Conservation (phyloP, 2,329 filamentous ascomycete species). For the Ophiostoma pallidulum region DNA sequence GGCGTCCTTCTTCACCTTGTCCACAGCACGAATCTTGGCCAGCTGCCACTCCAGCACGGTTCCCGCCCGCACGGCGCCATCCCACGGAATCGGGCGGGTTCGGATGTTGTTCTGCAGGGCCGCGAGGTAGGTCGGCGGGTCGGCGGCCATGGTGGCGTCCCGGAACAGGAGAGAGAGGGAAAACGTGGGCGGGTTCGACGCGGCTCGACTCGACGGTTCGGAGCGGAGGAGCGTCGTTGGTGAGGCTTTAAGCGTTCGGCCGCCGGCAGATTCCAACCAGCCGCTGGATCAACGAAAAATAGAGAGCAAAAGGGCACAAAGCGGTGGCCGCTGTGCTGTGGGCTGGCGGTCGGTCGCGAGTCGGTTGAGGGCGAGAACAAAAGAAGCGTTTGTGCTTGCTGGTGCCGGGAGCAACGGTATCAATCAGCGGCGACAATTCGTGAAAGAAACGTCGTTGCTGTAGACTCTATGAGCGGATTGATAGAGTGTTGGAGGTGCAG, state of each 20-base stretch:
- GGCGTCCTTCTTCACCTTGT: slow-evolving; percentile 91
- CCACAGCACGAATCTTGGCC: slow-evolving; percentile 90
- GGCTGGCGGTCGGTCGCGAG: too few species aligned
- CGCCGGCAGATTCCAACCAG: too few species aligned
- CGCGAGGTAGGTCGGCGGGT: slow-evolving; percentile 74
- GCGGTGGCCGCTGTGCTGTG: neutral
- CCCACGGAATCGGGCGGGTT: slow-evolving; percentile 92
- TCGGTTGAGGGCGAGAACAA: neutral
- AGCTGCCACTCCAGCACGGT: slow-evolving; percentile 91
- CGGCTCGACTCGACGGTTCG: neutral
- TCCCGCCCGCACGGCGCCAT: slow-evolving; percentile 86
- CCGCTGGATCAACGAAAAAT: too few species aligned
- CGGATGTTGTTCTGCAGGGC: slow-evolving; percentile 96
- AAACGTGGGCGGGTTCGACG: too few species aligned
- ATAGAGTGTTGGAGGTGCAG: slow-evolving; percentile 4
- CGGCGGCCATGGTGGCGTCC: slow-evolving; percentile 63
- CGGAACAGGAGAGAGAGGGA: neutral
- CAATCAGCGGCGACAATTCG: neutral
- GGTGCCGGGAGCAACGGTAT: slow-evolving; percentile 4
- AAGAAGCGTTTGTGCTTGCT: neutral
- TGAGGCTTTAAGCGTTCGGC: too few species aligned
- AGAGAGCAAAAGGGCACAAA: neutral
- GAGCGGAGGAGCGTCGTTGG: too few species aligned
- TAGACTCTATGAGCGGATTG: slow-evolving; percentile 9
- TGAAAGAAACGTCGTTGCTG: neutral